These are phyloP conservation scores for Mangifera indica DNA, from an alignment of 345 rosid genomes.

Conservation along the genomic window DNA sequence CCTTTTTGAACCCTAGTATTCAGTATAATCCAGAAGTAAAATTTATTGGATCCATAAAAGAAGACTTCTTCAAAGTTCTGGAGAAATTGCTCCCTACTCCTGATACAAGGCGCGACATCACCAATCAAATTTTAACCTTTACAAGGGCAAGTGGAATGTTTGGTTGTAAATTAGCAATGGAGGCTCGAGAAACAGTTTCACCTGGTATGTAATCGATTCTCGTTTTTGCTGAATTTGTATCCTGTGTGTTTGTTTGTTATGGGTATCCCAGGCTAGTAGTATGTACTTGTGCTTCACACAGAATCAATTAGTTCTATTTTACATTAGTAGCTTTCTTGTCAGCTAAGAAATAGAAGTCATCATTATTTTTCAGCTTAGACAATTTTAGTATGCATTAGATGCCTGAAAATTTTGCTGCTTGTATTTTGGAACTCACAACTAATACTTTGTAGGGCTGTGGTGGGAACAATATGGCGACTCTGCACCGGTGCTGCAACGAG, in stretches of 20 bases:
- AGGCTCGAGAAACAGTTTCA: conserved; percentile 68
- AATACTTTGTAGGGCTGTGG: conserved; percentile 62
- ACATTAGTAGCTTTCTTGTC: background rate
- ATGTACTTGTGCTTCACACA: background rate
- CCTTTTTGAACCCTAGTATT: conserved; percentile 76
- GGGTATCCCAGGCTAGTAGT: background rate
- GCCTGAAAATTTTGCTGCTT: background rate
- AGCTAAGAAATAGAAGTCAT: no score
- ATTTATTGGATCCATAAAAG: conserved; percentile 67
- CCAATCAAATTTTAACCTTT: conserved; percentile 70
- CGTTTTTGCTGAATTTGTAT: background rate
- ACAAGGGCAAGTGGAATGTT: conserved; percentile 80
- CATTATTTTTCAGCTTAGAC: background rate
- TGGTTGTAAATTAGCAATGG: conserved; percentile 77
- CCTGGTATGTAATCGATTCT: conserved; percentile 50
- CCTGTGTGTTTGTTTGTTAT: background rate
- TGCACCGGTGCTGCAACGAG: conserved; percentile 79
- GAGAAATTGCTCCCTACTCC: conserved; percentile 89
- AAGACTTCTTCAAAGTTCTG: conserved; percentile 73
- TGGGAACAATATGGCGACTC: conserved; percentile 96
- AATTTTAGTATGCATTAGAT: background rate
- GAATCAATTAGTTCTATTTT: background rate
- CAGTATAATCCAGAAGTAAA: conserved; percentile 83
- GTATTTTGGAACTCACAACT: conserved; percentile 5
- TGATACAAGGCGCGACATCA: conserved; percentile 78